Conservation (phyloP, 345 rosid species). For the Microthlaspi erraticum region DNA sequence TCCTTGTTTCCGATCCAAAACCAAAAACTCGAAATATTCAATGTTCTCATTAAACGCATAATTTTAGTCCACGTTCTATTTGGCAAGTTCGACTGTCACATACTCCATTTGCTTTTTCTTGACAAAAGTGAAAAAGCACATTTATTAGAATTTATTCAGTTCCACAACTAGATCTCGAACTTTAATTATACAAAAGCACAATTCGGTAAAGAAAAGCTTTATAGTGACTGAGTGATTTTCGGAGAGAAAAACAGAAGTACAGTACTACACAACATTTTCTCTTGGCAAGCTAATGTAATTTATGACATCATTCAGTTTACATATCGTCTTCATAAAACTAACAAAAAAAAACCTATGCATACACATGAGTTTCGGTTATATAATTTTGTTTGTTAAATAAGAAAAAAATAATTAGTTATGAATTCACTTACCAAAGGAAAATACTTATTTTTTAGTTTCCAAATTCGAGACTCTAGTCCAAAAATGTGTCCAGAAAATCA, state of each 20-base stretch:
- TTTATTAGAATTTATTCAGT: slow-evolving; percentile 1
- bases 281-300: too few relatives aligned
- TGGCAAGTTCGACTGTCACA: slow-evolving; percentile 23
- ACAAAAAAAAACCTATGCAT: too few relatives aligned
- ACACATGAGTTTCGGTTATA: too few relatives aligned
- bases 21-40: not conserved
- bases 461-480: not conserved
- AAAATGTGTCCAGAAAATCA: not conserved
- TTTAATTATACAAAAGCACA: not conserved
- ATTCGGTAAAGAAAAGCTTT: not conserved
- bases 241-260: not conserved
- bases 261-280: not conserved
- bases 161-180: slow-evolving; percentile 10
- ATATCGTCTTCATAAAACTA: too few relatives aligned
- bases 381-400: too few relatives aligned
- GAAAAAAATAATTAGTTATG: too few relatives aligned
- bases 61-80: slow-evolving; percentile 17
- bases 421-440: too few relatives aligned
- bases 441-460: not conserved
- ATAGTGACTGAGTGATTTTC: slow-evolving; percentile 8
- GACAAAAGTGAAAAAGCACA: not conserved
- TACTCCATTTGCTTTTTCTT: not conserved
- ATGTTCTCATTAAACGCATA: slow-evolving; percentile 1
- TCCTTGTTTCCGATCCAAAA: not conserved
- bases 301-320: too few relatives aligned